Percentiles rank a stretch among this genome's conserved stretches.
phyloP scores from a whole-genome alignment of 257 asterid species.

The Pogostemon cablin region DNA sequence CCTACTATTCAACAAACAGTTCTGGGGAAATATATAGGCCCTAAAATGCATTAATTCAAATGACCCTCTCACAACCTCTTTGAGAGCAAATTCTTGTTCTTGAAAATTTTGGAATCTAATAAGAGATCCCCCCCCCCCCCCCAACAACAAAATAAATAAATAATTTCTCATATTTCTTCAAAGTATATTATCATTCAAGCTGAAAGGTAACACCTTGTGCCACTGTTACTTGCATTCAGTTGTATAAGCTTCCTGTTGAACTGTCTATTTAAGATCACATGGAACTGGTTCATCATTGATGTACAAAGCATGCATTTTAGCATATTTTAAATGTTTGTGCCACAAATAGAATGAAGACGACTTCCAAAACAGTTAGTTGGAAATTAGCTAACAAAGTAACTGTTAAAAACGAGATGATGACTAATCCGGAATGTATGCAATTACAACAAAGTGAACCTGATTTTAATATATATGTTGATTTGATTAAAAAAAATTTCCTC shows the following conservation, averaged over 20 bases:
- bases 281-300: too few relatives aligned
- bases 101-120: background rate
- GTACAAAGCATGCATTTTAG: too few relatives aligned
- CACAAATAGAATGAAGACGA: background rate
- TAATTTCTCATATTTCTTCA: background rate
- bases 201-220: background rate
- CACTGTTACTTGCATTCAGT: background rate
- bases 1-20: background rate
- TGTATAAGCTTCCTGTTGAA: too few relatives aligned
- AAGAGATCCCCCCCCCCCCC: background rate
- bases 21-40: background rate
- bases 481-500: background rate
- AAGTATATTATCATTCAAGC: conserved; percentile 1
- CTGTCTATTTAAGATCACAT: too few relatives aligned
- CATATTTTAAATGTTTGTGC: too few relatives aligned
- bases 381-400: background rate
- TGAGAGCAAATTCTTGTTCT: background rate
- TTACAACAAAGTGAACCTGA: conserved; percentile 3
- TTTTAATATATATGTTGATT: background rate
- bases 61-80: conserved; percentile 6
- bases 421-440: background rate
- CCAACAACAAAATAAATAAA: background rate
- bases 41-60: background rate
- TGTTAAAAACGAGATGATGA: background rate
- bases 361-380: background rate